phyloP scores from a whole-genome alignment of 2,329 filamentous ascomycete species.

The Penicillium olsonii region DNA sequence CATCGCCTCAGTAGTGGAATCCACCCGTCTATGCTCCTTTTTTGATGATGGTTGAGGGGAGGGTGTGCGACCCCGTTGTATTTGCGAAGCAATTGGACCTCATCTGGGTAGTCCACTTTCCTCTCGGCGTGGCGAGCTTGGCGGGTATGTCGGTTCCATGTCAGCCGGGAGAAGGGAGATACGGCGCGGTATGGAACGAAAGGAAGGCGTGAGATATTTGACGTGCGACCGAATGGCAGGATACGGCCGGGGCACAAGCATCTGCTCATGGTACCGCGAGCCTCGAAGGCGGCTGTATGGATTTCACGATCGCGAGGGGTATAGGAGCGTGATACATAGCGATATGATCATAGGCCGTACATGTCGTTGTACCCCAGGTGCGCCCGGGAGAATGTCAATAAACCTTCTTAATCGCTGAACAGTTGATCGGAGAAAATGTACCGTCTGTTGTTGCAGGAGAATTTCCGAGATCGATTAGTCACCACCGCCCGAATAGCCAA shows the following conservation, averaged over 20 bases:
- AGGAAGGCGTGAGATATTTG: constrained; percentile 17
- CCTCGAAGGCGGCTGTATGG: constrained; percentile 27
- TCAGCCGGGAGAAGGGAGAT: constrained; percentile 7
- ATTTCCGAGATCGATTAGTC: constrained; percentile 14
- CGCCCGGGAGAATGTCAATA: background rate
- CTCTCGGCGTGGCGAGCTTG: constrained; percentile 4
- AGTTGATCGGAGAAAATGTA: background rate
- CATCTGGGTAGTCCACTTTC: constrained; percentile 16
- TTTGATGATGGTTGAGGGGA: constrained; percentile 18
- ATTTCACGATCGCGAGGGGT: constrained; percentile 32
- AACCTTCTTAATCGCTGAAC: background rate
- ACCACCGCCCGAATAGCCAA: constrained; percentile 1
- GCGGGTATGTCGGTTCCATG: constrained; percentile 2
- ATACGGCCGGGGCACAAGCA: constrained; percentile 40
- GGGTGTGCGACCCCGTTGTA: constrained; percentile 15
- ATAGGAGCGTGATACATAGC: constrained; percentile 29
- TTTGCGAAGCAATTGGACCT: constrained; percentile 22
- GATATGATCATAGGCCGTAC: constrained; percentile 19
- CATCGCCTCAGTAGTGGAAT: constrained; percentile 36
- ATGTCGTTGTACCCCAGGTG: constrained; percentile 9
- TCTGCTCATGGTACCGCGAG: constrained; percentile 46
- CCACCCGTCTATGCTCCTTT: constrained; percentile 35
- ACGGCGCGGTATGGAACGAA: constrained; percentile 10
- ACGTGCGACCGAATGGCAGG: constrained; percentile 35
- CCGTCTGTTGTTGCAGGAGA: constrained; percentile 5